These are phyloP conservation scores for Talaromyces borbonicus DNA, from an alignment of 495 filamentous ascomycete genomes.

Conservation along the genomic window DNA sequence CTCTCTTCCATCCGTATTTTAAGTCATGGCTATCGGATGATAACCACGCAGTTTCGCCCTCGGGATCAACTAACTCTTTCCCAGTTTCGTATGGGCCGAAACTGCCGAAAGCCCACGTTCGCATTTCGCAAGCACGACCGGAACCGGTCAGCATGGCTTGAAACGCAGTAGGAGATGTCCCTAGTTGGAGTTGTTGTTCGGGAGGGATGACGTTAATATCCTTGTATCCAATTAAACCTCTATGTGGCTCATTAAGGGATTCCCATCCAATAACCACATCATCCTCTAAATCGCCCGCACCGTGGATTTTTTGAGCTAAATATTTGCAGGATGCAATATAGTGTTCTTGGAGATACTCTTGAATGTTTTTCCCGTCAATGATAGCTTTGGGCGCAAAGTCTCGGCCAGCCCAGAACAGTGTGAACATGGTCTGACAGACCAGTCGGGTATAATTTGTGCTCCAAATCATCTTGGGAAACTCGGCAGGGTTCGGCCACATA, in stretches of 20 bases:
- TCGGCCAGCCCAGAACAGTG: conserved; percentile 83
- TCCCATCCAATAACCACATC: conserved; percentile 93
- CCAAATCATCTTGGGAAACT: conserved; percentile 99
- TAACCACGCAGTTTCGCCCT: conserved; percentile 78
- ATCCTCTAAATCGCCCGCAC: conserved; percentile 81
- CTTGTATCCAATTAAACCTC: conserved; percentile 76
- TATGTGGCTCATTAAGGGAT: conserved; percentile 87
- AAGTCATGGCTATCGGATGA: conserved; percentile 70
- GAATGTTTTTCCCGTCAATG: conserved; percentile 90
- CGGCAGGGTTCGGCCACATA: conserved; percentile 73
- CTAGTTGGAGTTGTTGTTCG: conserved; percentile 87
- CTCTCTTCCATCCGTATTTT: conserved; percentile 82
- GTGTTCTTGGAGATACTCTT: conserved; percentile 88
- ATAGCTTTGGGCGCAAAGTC: conserved; percentile 95
- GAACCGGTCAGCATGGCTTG: conserved; percentile 87
- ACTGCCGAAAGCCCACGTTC: conserved; percentile 87
- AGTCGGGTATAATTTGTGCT: conserved; percentile 91
- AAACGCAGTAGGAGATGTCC: conserved; percentile 89
- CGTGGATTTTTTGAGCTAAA: conserved; percentile 73
- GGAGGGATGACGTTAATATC: conserved; percentile 73
- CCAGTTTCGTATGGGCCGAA: conserved; percentile 89
- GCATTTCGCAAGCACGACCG: conserved; percentile 78
- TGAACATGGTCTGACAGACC: conserved; percentile 85
- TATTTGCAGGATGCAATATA: conserved; percentile 71
- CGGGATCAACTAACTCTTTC: conserved; percentile 71